Percentiles rank a stretch among this genome's conserved stretches.
Conservation (phyloP, 345 rosid species). For the Populus alba region DNA sequence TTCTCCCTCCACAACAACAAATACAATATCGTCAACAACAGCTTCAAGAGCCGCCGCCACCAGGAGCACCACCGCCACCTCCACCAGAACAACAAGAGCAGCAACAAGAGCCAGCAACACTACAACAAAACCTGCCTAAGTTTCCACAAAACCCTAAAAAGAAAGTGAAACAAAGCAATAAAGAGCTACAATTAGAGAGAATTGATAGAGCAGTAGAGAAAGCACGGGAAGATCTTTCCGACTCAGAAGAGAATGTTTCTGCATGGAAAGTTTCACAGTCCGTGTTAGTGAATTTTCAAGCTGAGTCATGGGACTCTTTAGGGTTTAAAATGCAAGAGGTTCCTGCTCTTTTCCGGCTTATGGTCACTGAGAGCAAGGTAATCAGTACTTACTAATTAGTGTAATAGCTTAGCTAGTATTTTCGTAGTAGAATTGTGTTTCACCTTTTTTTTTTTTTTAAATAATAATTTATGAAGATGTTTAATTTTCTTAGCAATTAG, state of each 20-base stretch:
- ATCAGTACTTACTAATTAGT: neutral
- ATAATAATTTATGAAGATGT: too few species aligned
- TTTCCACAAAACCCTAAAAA: neutral
- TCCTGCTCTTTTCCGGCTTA: constrained; percentile 60
- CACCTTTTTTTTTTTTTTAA: too few species aligned
- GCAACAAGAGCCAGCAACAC: neutral
- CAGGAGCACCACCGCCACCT: neutral
- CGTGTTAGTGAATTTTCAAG: constrained; percentile 42
- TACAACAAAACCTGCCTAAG: neutral
- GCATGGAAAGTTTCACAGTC: constrained; percentile 58
- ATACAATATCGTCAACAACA: neutral
- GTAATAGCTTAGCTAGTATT: too few species aligned
- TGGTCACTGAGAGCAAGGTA: constrained; percentile 68
- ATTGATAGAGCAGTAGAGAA: constrained; percentile 43
- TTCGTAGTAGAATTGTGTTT: too few species aligned
- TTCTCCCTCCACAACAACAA: constrained; percentile 19
- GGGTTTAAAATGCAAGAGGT: constrained; percentile 72
- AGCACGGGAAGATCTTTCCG: constrained; percentile 42
- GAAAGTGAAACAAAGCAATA: neutral
- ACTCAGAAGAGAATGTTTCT: constrained; percentile 55
- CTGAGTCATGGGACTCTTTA: constrained; percentile 69
- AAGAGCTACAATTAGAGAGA: constrained; percentile 19
- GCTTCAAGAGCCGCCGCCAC: neutral
- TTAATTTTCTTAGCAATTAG: too few species aligned
- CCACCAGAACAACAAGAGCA: neutral